Base-by-base conservation (phyloP, 2,329 filamentous ascomycete species). In the Bipolaris victoriae region DNA sequence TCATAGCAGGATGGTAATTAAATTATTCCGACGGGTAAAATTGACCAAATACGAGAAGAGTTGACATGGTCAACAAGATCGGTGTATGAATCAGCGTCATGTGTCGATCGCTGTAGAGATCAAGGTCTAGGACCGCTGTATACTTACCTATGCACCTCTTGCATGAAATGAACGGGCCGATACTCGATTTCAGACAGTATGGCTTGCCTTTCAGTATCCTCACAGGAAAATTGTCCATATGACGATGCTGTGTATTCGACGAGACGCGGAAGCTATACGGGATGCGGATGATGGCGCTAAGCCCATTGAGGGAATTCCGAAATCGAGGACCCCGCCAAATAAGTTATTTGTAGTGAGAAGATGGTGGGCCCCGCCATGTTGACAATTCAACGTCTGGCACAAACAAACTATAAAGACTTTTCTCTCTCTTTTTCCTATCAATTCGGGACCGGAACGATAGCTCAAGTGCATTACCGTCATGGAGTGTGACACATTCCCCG, bases 401-500 rank as follows among this genome's bases (percentile, higher is more conserved):
- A 20, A 20, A 9, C 18, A 15, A 15, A 29, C 15, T 11, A 26
- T 37, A 22, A 36, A 24, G 20, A 18, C 36, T 44, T 18, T 4
- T 18, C 11, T n/a, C 26, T 20, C 37, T 20, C 16, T 26, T 41
- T 50, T n/a, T 1, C 9, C 18, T 22, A 18, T 31, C 10, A 11
- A 13, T 31, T 5, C 9, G 10, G 29, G 47, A 22, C 15, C 10
- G 16, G 29, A 36, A 15, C 13, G 15, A 16, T 18, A 24, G 3
- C 15, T 7, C 35, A 15, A 37, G 15, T 24, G 7, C 39, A 9
- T 22, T 24, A 29, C 36, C 48, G 53, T 33, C 2, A 69, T 69
- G 66, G 65, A 69, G 55, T 48, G 56, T 56, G 66, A 69, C 48
- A 64, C 64, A 1, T 69, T 69, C 47, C 22, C 65, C 20, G 65